Conservation (phyloP, 108 stramenopile species). For the Discostella stelligeroides region DNA sequence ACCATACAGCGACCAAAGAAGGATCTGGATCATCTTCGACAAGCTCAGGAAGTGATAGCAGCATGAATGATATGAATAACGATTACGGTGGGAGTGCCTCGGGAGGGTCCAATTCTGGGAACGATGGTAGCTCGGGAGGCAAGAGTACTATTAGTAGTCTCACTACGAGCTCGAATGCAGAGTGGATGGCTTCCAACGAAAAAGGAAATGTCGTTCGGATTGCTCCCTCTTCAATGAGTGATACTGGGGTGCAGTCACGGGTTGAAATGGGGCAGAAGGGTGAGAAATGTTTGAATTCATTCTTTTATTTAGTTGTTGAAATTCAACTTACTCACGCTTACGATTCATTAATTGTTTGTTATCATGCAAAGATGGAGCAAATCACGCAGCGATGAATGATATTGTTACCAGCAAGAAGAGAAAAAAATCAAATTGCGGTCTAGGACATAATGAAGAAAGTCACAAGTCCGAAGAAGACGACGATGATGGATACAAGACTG, state of each 20-base stretch:
- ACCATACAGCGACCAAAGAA: no score
- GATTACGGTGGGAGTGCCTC: constrained; percentile 30
- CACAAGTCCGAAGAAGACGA: constrained; percentile 22
- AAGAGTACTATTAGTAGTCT: constrained; percentile 51
- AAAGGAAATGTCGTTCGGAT: background rate
- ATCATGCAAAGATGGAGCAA: constrained; percentile 9
- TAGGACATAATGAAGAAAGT: background rate
- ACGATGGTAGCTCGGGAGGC: constrained; percentile 47
- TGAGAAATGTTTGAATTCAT: no score
- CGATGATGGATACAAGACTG: constrained; percentile 49
- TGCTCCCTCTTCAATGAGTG: background rate
- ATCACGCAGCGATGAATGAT: constrained; percentile 9
- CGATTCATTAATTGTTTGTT: no score
- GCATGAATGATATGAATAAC: constrained; percentile 33
- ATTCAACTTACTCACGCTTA: no score
- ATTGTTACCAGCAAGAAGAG: constrained; percentile 30
- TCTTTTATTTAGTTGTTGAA: no score
- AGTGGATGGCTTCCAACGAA: constrained; percentile 39
- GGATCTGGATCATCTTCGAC: no score
- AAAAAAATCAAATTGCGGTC: constrained; percentile 24
- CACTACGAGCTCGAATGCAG: constrained; percentile 53
- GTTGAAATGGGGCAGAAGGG: no score
- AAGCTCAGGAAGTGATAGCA: constrained; percentile 24
- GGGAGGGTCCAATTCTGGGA: constrained; percentile 41
- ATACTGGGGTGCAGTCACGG: no score